Base-by-base conservation (phyloP, 1,139 yeast species). In the Yamadazyma atlantica region DNA sequence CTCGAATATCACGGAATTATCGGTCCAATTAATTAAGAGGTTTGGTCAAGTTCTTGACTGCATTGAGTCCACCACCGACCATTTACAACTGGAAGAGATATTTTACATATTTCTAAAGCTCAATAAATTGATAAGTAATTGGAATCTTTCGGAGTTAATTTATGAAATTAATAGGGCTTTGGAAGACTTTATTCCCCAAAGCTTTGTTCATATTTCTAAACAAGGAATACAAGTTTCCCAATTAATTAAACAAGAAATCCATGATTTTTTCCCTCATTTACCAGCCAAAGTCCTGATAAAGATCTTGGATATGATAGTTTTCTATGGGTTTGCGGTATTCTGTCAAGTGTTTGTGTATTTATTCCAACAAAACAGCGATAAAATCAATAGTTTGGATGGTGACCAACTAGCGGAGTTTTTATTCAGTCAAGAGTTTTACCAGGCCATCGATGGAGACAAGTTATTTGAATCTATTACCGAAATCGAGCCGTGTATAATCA, bases 251-350 rank as follows among this genome's bases (percentile, higher is more conserved):
- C 46, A 47, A 16, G 38, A 56, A 10, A 39, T 66, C 10, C 54
- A 52, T 39, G 50, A 49, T 14, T 56, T 63, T 27, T 60, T 65
- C 29, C 48, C 45, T 13, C 51, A 42, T 10, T 42, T 42, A 26
- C 50, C 56, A 17, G 40, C 39, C 2, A 36, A 34, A 3, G 37
- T 26, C 3, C 42, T 10, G 38, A 38, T 56, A 16, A 48, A 45
- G 33, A 41, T 66, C 2, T 49, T 69, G 28, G 77, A 71, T 45
- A 60, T 67, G 34, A 49, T 69, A 10, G 53, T 69, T 10, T 59
- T 71, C 38, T 73, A 70, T 49, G 77, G 77, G 4, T 61, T 65
- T 42, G 69, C 63, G 42, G 63, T 63, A 39, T 43, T 69, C 10
- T 49, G 62, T 10, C 53, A 72, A 12, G 40, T 67, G 23, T 46